These are phyloP conservation scores for Oryza australiensis DNA, from an alignment of 176 grass and related monocot genomes.

Conservation along the genomic window DNA sequence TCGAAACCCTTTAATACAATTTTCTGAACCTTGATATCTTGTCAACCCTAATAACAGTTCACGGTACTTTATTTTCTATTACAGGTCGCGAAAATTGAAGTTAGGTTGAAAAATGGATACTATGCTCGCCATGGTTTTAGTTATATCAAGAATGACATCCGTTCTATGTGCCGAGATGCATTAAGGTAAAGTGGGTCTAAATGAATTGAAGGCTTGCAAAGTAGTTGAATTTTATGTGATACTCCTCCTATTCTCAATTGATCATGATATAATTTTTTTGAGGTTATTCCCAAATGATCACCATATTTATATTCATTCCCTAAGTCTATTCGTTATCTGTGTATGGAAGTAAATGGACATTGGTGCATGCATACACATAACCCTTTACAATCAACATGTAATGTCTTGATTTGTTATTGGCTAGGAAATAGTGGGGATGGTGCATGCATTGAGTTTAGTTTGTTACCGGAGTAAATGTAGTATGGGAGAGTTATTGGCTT, in stretches of 20 bases:
- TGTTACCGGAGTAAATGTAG: too few species aligned
- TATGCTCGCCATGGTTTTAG: conserved; percentile 88
- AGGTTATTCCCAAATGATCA: too few species aligned
- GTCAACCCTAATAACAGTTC: background rate
- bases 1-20: background rate
- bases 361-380: too few species aligned
- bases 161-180: conserved; percentile 93
- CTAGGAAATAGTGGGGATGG: too few species aligned
- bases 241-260: background rate
- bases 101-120: conserved; percentile 87
- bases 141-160: conserved; percentile 88
- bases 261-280: too few species aligned
- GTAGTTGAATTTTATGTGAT: conserved; percentile 4
- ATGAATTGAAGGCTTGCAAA: conserved; percentile 20
- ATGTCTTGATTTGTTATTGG: too few species aligned
- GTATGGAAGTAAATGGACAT: too few species aligned
- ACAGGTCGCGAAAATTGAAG: conserved; percentile 96
- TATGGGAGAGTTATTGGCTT: too few species aligned
- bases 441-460: too few species aligned
- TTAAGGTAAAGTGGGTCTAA: conserved; percentile 70
- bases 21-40: background rate
- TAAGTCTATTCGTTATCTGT: too few species aligned
- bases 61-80: conserved; percentile 28
- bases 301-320: too few species aligned
- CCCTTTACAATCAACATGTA: too few species aligned